Conservation (phyloP, 768 basidiomycete genomes). For the Kwoniella botswanensis region DNA sequence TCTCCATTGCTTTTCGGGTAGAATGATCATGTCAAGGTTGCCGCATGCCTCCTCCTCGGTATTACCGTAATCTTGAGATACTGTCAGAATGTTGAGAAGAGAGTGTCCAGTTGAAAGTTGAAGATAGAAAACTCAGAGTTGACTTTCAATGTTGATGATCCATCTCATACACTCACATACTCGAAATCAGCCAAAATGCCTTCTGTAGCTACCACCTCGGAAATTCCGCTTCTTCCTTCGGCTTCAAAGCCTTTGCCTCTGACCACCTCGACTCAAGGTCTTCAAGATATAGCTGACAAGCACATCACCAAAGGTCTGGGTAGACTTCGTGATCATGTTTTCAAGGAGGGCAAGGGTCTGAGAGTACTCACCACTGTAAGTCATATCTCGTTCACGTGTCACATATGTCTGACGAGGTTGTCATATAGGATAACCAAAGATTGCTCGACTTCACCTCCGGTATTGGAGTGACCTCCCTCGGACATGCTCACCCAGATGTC, state of each 20-base stretch:
- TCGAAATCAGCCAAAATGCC: slow-evolving; percentile 26
- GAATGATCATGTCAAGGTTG: too few relatives aligned
- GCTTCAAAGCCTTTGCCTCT: slow-evolving; percentile 24
- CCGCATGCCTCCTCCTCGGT: too few relatives aligned
- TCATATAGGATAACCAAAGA: slow-evolving; percentile 62
- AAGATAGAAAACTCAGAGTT: too few relatives aligned
- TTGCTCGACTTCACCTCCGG: slow-evolving; percentile 86
- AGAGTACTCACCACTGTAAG: slow-evolving; percentile 63
- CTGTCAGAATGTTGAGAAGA: too few relatives aligned
- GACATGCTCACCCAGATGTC: slow-evolving; percentile 60
- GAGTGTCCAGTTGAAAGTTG: too few relatives aligned
- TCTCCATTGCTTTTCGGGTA: too few relatives aligned
- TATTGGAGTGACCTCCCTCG: slow-evolving; percentile 77
- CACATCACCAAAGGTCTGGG: slow-evolving; percentile 58
- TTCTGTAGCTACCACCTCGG: slow-evolving; percentile 10
- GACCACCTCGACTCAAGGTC: slow-evolving; percentile 38
- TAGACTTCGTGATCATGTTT: slow-evolving; percentile 55
- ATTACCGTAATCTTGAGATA: too few relatives aligned
- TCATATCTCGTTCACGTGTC: not conserved
- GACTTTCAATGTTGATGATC: not conserved
- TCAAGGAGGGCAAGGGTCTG: slow-evolving; percentile 64
- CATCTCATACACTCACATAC: not conserved
- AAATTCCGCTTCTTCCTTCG: slow-evolving; percentile 31
- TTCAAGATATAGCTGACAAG: slow-evolving; percentile 45
- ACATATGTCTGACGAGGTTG: not conserved